Conservation (phyloP, 768 basidiomycete genomes). For the Boletus rubroflammeus region DNA sequence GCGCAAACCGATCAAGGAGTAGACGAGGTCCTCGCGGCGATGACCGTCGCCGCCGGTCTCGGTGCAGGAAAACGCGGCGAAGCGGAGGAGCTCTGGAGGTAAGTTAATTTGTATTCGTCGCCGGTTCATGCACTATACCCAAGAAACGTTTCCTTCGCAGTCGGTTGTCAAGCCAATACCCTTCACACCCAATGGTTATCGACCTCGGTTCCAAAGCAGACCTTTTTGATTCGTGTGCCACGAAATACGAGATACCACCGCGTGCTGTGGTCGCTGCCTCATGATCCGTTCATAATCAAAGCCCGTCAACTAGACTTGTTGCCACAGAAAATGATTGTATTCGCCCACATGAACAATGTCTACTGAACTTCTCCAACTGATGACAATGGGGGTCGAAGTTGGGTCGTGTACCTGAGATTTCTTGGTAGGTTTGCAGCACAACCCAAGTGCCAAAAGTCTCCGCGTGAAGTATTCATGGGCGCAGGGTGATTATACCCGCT, state of each 20-base stretch:
- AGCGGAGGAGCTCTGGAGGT: slow-evolving; percentile 69
- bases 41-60: slow-evolving; percentile 60
- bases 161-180: slow-evolving; percentile 47
- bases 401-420: neutral
- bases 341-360: neutral
- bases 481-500: neutral
- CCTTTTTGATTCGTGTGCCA: slow-evolving; percentile 58
- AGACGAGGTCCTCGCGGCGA: slow-evolving; percentile 63
- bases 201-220: slow-evolving; percentile 60
- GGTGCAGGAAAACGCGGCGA: slow-evolving; percentile 55
- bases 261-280: slow-evolving; percentile 32
- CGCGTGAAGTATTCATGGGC: neutral
- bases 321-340: neutral
- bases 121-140: neutral
- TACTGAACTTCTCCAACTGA: neutral
- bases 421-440: neutral
- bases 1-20: slow-evolving; percentile 41
- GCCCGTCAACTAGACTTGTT: neutral
- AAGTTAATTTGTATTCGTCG: slow-evolving; percentile 27
- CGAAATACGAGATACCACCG: slow-evolving; percentile 61
- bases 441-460: neutral
- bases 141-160: slow-evolving; percentile 25
- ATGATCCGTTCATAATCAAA: slow-evolving; percentile 1
- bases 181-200: slow-evolving; percentile 63
- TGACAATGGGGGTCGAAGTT: neutral